These are phyloP conservation scores for Hirsutella minnesotensis DNA, from an alignment of 2,329 filamentous ascomycete genomes.

Conservation along the genomic window DNA sequence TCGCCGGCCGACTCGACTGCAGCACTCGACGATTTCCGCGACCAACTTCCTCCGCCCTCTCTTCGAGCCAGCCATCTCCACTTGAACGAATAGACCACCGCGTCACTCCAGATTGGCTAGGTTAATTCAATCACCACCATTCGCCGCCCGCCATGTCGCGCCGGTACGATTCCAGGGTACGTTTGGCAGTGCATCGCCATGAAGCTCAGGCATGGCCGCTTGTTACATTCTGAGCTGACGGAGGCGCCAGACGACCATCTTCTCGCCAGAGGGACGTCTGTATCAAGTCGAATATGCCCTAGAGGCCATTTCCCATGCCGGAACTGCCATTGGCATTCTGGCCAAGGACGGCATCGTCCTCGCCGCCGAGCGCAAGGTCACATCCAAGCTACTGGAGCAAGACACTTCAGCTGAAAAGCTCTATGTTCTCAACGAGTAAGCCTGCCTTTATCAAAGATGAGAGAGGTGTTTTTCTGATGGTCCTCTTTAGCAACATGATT, in stretches of 20 bases:
- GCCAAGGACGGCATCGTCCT: conserved; percentile 98
- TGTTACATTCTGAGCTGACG: conserved; percentile 1
- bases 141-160: conserved; percentile 61
- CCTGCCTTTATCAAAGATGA: neutral
- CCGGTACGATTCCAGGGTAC: conserved; percentile 92
- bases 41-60: neutral
- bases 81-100: neutral
- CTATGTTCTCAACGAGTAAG: conserved; percentile 96
- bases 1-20: conserved; percentile 1
- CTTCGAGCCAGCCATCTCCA: too few relatives aligned
- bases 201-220: neutral
- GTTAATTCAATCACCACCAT: neutral
- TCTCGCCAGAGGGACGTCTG: conserved; percentile 94
- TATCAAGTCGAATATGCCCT: conserved; percentile 99
- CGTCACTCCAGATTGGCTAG: too few relatives aligned
- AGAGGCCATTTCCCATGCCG: conserved; percentile 96
- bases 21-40: neutral
- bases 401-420: conserved; percentile 99
- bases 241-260: conserved; percentile 77
- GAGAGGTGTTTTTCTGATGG: conserved; percentile 4
- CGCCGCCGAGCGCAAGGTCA: conserved; percentile 96
- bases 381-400: conserved; percentile 97
- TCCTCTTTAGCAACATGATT: conserved; percentile 84
- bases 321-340: conserved; percentile 90
- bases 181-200: conserved; percentile 21